Evolutionary conservation across 2,329 filamentous ascomycete species (phyloP), one percentile per base, ranked within the genome.

Genomic region (Beauveria scarabaeidicola): DNA sequence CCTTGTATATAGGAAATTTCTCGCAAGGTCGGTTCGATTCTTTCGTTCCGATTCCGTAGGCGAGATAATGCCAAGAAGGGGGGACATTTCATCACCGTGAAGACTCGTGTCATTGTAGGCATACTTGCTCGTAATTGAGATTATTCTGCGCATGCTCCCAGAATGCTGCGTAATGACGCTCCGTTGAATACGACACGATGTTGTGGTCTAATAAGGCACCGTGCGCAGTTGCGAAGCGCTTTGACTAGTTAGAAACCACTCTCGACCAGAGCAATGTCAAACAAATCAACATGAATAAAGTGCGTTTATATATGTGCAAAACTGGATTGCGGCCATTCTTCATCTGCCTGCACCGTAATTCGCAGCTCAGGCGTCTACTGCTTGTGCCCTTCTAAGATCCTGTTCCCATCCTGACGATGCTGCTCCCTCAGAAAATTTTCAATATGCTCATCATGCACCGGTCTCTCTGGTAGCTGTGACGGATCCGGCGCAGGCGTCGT

Each of bases 1-100:
- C 81, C 81, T 80, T 80, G 79, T 72, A 76, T 76, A 82, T 84
- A 84, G 81, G 82, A 84, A 85, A 80, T 83, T 77, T 83, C 71
- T 72, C 79, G 77, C 71, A 72, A 69, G 63, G 59, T 60, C 70
- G 72, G 72, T 72, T 72, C 68, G 66, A 68, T 70, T 62, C 62
- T 19, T 38, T 52, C 59, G 52, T 19, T 46, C 40, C 21, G 52
- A 54, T 25, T 61, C 73, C 68, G 73, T 74, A 78, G 78, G 75
- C 77, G 76, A 76, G 72, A 77, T 75, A 76, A 82, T 81, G 82
- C 81, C 80, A 81, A 82, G 77, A 79, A 82, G 78, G 75, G 80
- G 81, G 81, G 77, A 82, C 75, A 84, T 79, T 66, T 57, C 11
- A 36, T 27, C 43, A 36, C 17, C 9, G 21, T 41, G 40, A 47